Base-by-base conservation (phyloP, 2,329 filamentous ascomycete genomes). In the Ophiostoma ips region DNA sequence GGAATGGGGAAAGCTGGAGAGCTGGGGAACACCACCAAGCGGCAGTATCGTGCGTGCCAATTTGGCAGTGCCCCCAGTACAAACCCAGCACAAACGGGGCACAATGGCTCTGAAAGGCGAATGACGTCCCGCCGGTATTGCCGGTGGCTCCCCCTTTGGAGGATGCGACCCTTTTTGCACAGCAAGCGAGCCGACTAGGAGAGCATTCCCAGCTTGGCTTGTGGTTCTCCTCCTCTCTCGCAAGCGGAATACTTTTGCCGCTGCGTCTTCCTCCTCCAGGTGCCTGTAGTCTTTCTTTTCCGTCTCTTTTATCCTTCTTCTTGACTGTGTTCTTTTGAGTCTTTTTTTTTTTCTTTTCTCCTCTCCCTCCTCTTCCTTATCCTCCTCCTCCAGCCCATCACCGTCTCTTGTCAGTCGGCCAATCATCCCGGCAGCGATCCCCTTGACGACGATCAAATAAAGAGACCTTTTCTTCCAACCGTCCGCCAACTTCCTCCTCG, bases 101-200 rank as follows among this genome's bases (percentile, higher is more conserved):
- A 35, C 21, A 35, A 31, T 13, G n/a, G 35, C n/a, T 21, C n/a
- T 19, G 21, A 45, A 48, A 38, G 18, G 37, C 49, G 33, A 52
- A 43, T 49, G 46, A 49, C 46, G 46, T 49, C 40, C 40, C 40
- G 9, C 50, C 46, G 46, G 28, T 34, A 24, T 31, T 49, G 34
- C 41, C 50, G 47, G 46, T 41, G 19, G 41, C 34, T 46, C 34
- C 44, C 24, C 16, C n/a, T 48, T 48, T 37, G 37, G 40, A 2
- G 40, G 24, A 28, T 9, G 15, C n/a, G 30, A 18, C 30, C 7
- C 43, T 35, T 40, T 45, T 13, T 31, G 43, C 33, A 13, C 28
- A 28, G n/a, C 35, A 37, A 21, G 30, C 16, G 48, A 16, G 16
- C 48, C 40, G 33, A 24, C 48, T 28, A 36, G 30, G n/a, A 16